Evolutionary conservation across 2,329 filamentous ascomycete genomes (phyloP).

Genomic region (Aspergillus caelatus): DNA sequence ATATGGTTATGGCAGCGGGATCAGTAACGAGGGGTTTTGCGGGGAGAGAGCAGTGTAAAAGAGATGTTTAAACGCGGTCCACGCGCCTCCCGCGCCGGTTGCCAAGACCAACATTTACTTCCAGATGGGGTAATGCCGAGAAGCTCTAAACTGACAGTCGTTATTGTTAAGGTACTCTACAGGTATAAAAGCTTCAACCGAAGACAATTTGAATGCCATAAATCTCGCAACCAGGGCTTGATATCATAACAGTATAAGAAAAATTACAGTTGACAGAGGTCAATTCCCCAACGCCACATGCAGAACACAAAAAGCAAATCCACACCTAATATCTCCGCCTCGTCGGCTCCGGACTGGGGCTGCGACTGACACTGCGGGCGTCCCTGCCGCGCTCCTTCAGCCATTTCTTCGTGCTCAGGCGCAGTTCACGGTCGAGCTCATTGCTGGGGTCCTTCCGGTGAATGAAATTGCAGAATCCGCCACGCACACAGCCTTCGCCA

Average conservation of each 20-base stretch:
- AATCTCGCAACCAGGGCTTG: slow-evolving; percentile 23
- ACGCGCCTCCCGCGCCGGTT: slow-evolving; percentile 1
- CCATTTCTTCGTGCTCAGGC: slow-evolving; percentile 95
- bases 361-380: slow-evolving; percentile 77
- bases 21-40: not conserved
- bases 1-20: not conserved
- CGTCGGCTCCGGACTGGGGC: slow-evolving; percentile 82
- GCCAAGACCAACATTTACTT: slow-evolving; percentile 4
- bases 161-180: not conserved
- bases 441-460: slow-evolving; percentile 92
- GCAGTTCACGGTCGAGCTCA: slow-evolving; percentile 85
- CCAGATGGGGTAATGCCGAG: not conserved
- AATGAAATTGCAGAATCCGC: slow-evolving; percentile 99
- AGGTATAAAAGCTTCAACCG: not conserved
- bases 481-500: slow-evolving; percentile 92
- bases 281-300: slow-evolving; percentile 26
- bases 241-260: slow-evolving; percentile 31
- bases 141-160: not conserved
- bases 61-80: not conserved
- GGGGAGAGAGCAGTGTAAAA: not conserved
- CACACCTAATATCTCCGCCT: slow-evolving; percentile 67
- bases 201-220: slow-evolving; percentile 15
- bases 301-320: slow-evolving; percentile 19
- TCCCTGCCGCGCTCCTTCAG: slow-evolving; percentile 81
- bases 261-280: slow-evolving; percentile 20